Evolutionary conservation across 2,329 filamentous ascomycete genomes (phyloP).

Genomic region (Paecilomyces variotii): DNA sequence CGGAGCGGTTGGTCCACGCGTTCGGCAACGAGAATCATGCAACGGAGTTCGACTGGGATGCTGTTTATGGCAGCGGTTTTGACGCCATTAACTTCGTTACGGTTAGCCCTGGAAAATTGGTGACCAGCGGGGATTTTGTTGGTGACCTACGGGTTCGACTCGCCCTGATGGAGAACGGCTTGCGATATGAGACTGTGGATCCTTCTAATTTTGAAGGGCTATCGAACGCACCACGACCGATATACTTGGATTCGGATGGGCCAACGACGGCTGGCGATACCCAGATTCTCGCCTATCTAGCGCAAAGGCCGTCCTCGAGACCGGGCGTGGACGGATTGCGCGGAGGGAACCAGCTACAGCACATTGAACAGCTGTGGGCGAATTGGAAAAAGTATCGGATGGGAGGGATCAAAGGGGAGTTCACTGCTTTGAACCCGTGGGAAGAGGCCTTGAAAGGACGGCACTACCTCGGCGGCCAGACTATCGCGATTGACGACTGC

Average conservation of each 20-base stretch:
- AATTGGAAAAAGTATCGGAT: slow-evolving; percentile 21
- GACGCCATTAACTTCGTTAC: slow-evolving; percentile 57
- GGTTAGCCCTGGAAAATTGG: slow-evolving; percentile 21
- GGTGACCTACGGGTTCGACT: slow-evolving; percentile 32
- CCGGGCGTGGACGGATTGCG: slow-evolving; percentile 19
- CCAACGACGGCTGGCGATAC: slow-evolving; percentile 18
- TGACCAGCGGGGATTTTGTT: slow-evolving; percentile 23
- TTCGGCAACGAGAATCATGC: slow-evolving; percentile 82
- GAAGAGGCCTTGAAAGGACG: slow-evolving; percentile 22
- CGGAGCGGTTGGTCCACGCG: slow-evolving; percentile 58
- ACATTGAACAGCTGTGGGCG: slow-evolving; percentile 21
- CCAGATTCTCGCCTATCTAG: slow-evolving; percentile 25
- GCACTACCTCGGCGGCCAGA: slow-evolving; percentile 27
- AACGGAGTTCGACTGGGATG: slow-evolving; percentile 63
- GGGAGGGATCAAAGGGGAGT: slow-evolving; percentile 5
- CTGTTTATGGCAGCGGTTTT: slow-evolving; percentile 69
- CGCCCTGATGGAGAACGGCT: slow-evolving; percentile 29
- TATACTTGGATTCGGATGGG: slow-evolving; percentile 23
- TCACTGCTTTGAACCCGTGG: slow-evolving; percentile 19
- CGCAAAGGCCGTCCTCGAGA: slow-evolving; percentile 12
- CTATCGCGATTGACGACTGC: slow-evolving; percentile 36
- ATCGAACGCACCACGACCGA: slow-evolving; percentile 8
- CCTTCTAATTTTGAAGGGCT: neutral
- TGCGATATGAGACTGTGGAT: slow-evolving; percentile 23
- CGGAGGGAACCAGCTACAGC: slow-evolving; percentile 18